Evolutionary conservation across 345 rosid genomes (phyloP).

Genomic region (Syzygium grande): DNA sequence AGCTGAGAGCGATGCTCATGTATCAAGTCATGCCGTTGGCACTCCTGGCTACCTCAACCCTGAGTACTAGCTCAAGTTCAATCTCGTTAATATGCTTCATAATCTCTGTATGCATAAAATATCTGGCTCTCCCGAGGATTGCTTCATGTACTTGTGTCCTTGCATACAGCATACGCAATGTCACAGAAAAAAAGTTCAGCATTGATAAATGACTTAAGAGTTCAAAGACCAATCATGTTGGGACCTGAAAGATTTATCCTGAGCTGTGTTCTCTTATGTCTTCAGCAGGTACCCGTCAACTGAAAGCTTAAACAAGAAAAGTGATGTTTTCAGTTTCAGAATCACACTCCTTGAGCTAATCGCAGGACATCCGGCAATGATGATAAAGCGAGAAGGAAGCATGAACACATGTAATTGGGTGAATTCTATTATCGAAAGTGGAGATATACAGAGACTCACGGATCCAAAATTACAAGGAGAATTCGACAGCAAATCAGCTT

Average conservation of each 20-base stretch:
- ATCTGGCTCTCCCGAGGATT: too few relatives aligned
- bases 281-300: background rate
- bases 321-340: constrained; percentile 49
- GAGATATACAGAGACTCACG: constrained; percentile 22
- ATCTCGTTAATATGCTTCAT: too few relatives aligned
- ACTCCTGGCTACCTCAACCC: constrained; percentile 34
- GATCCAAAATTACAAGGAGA: constrained; percentile 30
- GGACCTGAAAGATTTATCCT: too few relatives aligned
- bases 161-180: too few relatives aligned
- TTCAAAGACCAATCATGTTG: too few relatives aligned
- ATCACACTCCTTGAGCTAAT: constrained; percentile 40
- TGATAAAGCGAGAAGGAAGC: constrained; percentile 10
- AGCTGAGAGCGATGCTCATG: constrained; percentile 18
- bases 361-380: constrained; percentile 31
- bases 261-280: background rate
- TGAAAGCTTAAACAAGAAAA: constrained; percentile 16
- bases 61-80: constrained; percentile 12
- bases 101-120: background rate
- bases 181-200: too few relatives aligned
- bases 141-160: too few relatives aligned
- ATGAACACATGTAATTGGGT: constrained; percentile 29
- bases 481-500: constrained; percentile 17
- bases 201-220: too few relatives aligned
- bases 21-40: constrained; percentile 21
- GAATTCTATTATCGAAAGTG: constrained; percentile 10